Base-by-base conservation (phyloP, 495 filamentous ascomycete genomes). In the Trichoderma parareesei region DNA sequence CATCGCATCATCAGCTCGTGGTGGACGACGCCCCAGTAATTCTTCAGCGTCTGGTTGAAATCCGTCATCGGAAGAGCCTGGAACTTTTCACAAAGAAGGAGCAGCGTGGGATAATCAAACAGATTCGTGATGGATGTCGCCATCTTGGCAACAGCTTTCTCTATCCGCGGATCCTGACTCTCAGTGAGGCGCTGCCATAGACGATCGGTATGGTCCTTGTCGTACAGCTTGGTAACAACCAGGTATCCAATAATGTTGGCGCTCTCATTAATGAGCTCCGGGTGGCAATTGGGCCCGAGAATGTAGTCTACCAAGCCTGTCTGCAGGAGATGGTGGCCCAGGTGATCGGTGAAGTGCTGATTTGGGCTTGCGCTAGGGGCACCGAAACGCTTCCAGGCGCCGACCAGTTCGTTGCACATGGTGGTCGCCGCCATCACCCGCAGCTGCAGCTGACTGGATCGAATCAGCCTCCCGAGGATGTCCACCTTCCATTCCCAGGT, bases 281-380 rank as follows among this genome's bases (percentile, higher is more conserved):
- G 90, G 70, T 98, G 94, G 18, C 94, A 96, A 64, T 91, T 92
- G 53, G 93, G 86, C 2, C 94, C 90, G 64, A 98, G 86, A 38
- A 98, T 83, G 73, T 98, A 96, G 59, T 91, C 86, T 53, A 96
- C 81, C 35, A 96, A 80, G 65, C 83, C 84, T 55, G 85, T 85
- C 4, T 79, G 68, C 37, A 86, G 75, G 49, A 96, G 81, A 66
- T 87, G 88, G 33, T 81, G 75, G 27, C 89, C 82, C 63, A 92
- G 77, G 68, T 87, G 89, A 41, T 81, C 79, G 61, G 91, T 74
- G 16, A 88, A 76, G 0, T 85, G 81, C 27, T 78, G 71, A 42
- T 71, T 68, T 0, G 65, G 64, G 33, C 85, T 80, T 7, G 83
- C 77, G 7, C 53, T 64, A 14, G 67, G 68, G 20, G 84, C 81